A percentile compares a stretch with the other conserved stretches of the same genome.
Conservation (phyloP, 169 alveolate species). For the Haemoproteus tartakovskyi region DNA sequence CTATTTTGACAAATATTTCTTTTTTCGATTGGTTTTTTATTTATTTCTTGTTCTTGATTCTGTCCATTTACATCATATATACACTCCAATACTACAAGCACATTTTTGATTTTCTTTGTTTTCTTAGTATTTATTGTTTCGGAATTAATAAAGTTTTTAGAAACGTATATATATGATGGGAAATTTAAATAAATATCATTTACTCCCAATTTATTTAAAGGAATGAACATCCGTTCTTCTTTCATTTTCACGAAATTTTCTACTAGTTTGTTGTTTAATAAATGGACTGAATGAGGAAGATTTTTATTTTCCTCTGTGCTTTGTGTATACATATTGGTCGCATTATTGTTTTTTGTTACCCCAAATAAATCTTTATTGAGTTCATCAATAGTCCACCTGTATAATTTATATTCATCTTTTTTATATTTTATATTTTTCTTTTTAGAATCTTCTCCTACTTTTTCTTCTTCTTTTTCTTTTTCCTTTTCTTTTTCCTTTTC, state of each 20-base stretch:
- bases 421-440: conserved; percentile 51
- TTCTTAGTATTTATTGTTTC: conserved; percentile 49
- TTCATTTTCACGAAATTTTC: conserved; percentile 7
- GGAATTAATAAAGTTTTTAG: conserved; percentile 51
- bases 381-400: conserved; percentile 50
- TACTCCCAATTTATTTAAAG: conserved; percentile 52
- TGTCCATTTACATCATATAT: conserved; percentile 8
- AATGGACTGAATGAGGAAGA: not conserved
- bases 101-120: conserved; percentile 42
- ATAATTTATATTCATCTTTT: conserved; percentile 63
- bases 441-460: conserved; percentile 50
- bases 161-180: conserved; percentile 64
- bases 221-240: conserved; percentile 31
- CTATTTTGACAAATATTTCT: conserved; percentile 6
- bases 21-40: not conserved
- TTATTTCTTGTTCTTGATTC: not conserved
- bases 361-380: conserved; percentile 38
- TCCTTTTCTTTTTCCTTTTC: conserved; percentile 58
- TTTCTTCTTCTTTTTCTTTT: conserved; percentile 64
- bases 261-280: conserved; percentile 16
- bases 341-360: not conserved
- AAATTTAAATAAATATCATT: conserved; percentile 51
- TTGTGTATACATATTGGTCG: not conserved
- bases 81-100: conserved; percentile 51
- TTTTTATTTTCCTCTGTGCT: not conserved